Conservation (phyloP, 805 yeast species). For the Saccharomycopsis schoenii region DNA sequence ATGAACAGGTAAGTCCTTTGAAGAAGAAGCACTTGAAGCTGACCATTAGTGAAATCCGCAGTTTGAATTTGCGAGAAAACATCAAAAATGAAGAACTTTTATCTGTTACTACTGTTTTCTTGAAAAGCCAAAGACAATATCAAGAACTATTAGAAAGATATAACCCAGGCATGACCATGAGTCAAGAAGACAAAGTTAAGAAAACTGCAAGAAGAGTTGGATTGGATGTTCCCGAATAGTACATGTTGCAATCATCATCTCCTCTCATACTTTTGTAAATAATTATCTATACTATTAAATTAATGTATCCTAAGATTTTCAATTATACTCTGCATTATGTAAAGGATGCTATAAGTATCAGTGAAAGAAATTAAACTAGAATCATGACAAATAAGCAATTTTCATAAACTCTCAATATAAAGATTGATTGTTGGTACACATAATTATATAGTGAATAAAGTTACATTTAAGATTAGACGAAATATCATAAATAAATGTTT, state of each 20-base stretch:
- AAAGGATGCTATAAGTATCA: too few species aligned
- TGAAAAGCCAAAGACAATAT: constrained; percentile 67
- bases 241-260: neutral
- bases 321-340: neutral
- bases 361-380: too few species aligned
- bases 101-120: constrained; percentile 27
- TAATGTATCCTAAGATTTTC: neutral
- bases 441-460: too few species aligned
- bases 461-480: too few species aligned
- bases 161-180: constrained; percentile 72
- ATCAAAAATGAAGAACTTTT: neutral
- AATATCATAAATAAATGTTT: neutral
- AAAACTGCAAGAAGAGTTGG: constrained; percentile 89
- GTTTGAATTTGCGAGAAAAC: constrained; percentile 3
- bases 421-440: too few species aligned
- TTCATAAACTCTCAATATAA: too few species aligned
- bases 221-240: constrained; percentile 45
- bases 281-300: neutral
- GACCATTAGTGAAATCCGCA: neutral
- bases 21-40: neutral
- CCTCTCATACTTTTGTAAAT: neutral
- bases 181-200: constrained; percentile 67
- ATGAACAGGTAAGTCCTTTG: neutral
- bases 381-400: too few species aligned
- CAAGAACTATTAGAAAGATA: constrained; percentile 74